These are phyloP conservation scores for Aspergillus flavus DNA, from an alignment of 2,329 filamentous ascomycete species.

Conservation along the genomic window DNA sequence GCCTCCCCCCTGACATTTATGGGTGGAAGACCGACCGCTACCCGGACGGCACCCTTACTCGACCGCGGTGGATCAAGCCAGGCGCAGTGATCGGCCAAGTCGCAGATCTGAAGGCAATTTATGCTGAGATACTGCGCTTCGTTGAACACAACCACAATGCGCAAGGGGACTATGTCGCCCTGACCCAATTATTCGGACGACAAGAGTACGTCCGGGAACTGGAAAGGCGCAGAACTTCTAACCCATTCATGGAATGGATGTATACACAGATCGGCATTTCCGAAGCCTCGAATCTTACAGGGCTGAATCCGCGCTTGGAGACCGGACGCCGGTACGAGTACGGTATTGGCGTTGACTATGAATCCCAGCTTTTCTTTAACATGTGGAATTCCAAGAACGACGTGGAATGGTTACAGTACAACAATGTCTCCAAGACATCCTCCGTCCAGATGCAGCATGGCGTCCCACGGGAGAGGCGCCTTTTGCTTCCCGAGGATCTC, in stretches of 20 bases:
- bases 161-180: slow-evolving; percentile 48
- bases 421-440: slow-evolving; percentile 40
- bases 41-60: slow-evolving; percentile 40
- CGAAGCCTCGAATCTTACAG: slow-evolving; percentile 40
- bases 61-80: slow-evolving; percentile 54
- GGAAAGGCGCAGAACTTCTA: slow-evolving; percentile 38
- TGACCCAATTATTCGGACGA: slow-evolving; percentile 55
- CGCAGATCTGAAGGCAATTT: slow-evolving; percentile 51
- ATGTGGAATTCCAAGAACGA: slow-evolving; percentile 43
- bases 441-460: slow-evolving; percentile 37
- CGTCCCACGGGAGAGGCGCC: slow-evolving; percentile 41
- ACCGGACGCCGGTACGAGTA: slow-evolving; percentile 50
- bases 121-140: slow-evolving; percentile 46
- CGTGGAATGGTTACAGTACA: slow-evolving; percentile 45
- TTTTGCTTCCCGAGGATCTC: slow-evolving; percentile 43
- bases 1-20: slow-evolving; percentile 53
- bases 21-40: slow-evolving; percentile 47
- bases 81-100: slow-evolving; percentile 55
- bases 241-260: slow-evolving; percentile 41
- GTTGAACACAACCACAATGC: slow-evolving; percentile 35
- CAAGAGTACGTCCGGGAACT: slow-evolving; percentile 56
- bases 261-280: slow-evolving; percentile 41
- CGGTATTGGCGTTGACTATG: slow-evolving; percentile 56
- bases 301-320: slow-evolving; percentile 36
- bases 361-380: slow-evolving; percentile 53